Evolutionary conservation across 495 filamentous ascomycete species (phyloP).

Genomic region (Talaromyces proteolyticus): DNA sequence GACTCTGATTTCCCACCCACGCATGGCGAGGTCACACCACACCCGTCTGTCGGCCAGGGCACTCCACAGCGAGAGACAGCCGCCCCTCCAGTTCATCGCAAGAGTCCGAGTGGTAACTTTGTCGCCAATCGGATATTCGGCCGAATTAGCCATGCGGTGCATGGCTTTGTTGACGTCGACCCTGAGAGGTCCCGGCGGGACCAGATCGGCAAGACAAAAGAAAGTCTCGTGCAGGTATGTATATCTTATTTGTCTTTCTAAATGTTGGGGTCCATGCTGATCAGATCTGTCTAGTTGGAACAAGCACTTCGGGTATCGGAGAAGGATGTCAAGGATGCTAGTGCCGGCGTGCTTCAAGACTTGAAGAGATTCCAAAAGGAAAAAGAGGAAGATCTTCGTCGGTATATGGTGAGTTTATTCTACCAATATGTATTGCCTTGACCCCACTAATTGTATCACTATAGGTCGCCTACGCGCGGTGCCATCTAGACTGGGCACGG

Average conservation of each 20-base stretch:
- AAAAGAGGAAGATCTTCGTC: constrained; percentile 88
- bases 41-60: constrained; percentile 52
- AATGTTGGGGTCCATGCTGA: background rate
- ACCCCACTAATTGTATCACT: constrained; percentile 8
- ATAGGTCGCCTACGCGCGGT: constrained; percentile 87
- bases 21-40: constrained; percentile 62
- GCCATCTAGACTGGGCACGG: constrained; percentile 97
- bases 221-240: constrained; percentile 57
- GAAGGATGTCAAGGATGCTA: constrained; percentile 88
- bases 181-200: constrained; percentile 89
- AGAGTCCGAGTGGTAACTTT: constrained; percentile 70
- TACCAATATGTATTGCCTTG: constrained; percentile 1
- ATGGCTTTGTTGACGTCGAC: constrained; percentile 93
- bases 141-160: constrained; percentile 86
- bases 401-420: constrained; percentile 77
- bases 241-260: background rate
- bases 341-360: constrained; percentile 77
- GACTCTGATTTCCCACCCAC: constrained; percentile 94
- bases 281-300: constrained; percentile 58
- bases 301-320: constrained; percentile 81
- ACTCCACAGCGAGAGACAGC: constrained; percentile 20
- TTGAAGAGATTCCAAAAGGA: constrained; percentile 87
- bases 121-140: constrained; percentile 93
- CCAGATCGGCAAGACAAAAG: constrained; percentile 89
- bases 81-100: constrained; percentile 50